These are phyloP conservation scores for Tetrahymena malaccensis DNA, from an alignment of 73 alveolate genomes.

Conservation along the genomic window DNA sequence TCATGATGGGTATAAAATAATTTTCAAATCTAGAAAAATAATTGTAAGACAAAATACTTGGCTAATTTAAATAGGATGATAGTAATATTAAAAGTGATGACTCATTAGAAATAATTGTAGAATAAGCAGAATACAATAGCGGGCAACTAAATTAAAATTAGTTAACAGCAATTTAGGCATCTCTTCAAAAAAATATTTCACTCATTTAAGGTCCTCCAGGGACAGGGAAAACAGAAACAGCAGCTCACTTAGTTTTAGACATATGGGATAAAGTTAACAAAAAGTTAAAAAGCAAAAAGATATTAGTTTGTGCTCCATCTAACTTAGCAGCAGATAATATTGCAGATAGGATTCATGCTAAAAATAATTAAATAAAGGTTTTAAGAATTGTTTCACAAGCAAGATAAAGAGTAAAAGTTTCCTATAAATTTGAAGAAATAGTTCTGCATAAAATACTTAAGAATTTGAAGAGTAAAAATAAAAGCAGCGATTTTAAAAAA, in stretches of 20 bases:
- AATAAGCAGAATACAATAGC: not conserved
- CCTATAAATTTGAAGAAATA: not conserved
- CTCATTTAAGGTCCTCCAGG: not conserved
- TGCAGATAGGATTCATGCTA: not conserved
- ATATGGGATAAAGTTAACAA: not conserved
- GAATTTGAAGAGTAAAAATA: not conserved
- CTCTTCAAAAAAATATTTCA: not conserved
- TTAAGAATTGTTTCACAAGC: not conserved
- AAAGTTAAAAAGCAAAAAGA: not conserved
- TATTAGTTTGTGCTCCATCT: not conserved
- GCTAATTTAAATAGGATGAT: not conserved
- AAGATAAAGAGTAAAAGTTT: not conserved
- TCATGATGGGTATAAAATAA: not conserved
- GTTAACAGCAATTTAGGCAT: not conserved
- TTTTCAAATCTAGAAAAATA: not conserved
- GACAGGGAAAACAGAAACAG: not conserved
- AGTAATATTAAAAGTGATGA: not conserved
- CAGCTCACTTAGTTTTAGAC: not conserved
- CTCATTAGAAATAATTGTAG: not conserved
- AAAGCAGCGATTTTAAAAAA: not conserved
- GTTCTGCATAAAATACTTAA: not conserved
- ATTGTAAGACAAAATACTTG: not conserved
- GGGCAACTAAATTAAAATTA: not conserved
- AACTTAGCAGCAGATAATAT: slow-evolving; percentile 10
- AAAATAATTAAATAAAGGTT: not conserved